Evolutionary conservation across 164 flowering plant genomes (phyloP), one percentile per base, ranked within the genome.

Genomic region (Cinnamomum micranthum): DNA sequence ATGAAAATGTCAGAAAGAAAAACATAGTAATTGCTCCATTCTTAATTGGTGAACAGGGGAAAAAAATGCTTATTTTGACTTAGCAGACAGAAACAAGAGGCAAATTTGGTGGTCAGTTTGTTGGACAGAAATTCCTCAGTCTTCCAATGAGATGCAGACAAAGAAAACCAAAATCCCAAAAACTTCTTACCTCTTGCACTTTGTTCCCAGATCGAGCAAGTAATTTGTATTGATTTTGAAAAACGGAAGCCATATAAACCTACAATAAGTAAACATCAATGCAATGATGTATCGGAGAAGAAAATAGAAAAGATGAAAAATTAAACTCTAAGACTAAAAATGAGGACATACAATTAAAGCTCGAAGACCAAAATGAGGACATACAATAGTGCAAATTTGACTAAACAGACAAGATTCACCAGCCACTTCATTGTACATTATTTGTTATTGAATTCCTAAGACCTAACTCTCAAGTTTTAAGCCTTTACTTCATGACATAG

Each of bases 191-290:
- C 96, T 95, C 99, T 77, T 95, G 98, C 71, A 90, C 98, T 89
- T 86, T 91, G 87, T 95, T 95, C 81, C 85, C 97, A 25, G 93
- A 82, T 80, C 99, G 94, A 80, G 99, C 99, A 73, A 95, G 95
- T 76, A 95, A 83, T 78, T 93, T 95, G 85, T 91, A 95, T 55
- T 92, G 92, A 75, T 89, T 89, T 73, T 91, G 92, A 75, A 88
- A 87, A 91, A 92, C 86, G 72, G 97, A 87, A 15, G 92, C 96
- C 99, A 95, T 93, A 78, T 93, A 95, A 72, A 95, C 99, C 99
- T 95, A 85, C 71, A 80, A 10, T 23, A 14, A 31, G 71, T 68
- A 78, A 35, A 71, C 13, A 22, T 31, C 20, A 31, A 28, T 68
- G 67, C 69, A 65, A 73, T 23, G 72, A 77, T 41, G 28, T 58